These are phyloP conservation scores for Hypoxylon sp. DNA, from an alignment of 2,329 filamentous ascomycete genomes.

Conservation along the genomic window DNA sequence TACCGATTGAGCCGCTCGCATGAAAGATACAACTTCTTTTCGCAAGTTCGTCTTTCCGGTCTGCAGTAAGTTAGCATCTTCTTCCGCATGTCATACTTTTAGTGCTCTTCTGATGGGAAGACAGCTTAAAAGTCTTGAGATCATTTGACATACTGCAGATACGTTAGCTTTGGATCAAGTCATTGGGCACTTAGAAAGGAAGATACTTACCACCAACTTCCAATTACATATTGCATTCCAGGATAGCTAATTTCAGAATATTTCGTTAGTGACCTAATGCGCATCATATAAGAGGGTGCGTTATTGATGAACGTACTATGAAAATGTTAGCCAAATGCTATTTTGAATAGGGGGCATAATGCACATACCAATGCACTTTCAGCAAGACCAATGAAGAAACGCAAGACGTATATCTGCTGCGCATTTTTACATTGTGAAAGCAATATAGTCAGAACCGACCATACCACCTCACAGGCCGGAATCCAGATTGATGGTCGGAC, in stretches of 20 bases:
- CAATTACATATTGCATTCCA: conserved; percentile 49
- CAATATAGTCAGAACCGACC: conserved; percentile 48
- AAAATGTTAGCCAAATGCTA: too few relatives aligned
- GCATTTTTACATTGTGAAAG: conserved; percentile 47
- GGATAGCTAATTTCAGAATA: too few relatives aligned
- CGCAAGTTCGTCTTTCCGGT: conserved; percentile 52
- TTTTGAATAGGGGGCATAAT: too few relatives aligned
- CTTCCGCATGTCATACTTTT: too few relatives aligned
- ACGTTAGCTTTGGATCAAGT: conserved; percentile 8
- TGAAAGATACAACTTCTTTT: conserved; percentile 56
- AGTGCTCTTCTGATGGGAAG: too few relatives aligned
- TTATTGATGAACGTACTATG: too few relatives aligned
- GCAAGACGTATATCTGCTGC: conserved; percentile 47
- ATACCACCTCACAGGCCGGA: conserved; percentile 46
- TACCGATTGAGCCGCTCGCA: conserved; percentile 42
- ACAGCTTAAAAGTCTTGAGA: background rate
- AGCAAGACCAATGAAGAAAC: conserved; percentile 49
- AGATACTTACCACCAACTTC: conserved; percentile 47
- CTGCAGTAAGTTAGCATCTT: conserved; percentile 11
- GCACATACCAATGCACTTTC: conserved; percentile 43
- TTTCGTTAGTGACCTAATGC: too few relatives aligned
- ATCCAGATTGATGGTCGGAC: conserved; percentile 51
- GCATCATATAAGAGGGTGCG: too few relatives aligned
- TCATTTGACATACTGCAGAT: conserved; percentile 14
- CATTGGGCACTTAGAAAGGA: background rate